Percentiles rank a stretch among this genome's conserved stretches.
Evolutionary conservation across 805 yeast genomes (phyloP).

Genomic region (Spathaspora girioi): DNA sequence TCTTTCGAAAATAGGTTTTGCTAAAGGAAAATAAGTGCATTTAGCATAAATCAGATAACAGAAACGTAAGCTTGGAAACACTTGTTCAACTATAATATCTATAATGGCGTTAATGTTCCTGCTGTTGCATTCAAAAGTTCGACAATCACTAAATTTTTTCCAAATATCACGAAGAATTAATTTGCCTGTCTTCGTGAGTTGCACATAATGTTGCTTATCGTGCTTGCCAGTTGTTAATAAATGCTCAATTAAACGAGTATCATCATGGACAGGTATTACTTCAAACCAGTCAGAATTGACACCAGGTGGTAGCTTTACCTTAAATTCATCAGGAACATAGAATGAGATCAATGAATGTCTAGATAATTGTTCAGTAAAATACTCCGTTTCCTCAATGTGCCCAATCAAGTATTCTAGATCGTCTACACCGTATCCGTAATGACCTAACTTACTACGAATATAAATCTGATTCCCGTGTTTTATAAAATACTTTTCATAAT

Average conservation of each 20-base stretch:
- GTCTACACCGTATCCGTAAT: too few species aligned
- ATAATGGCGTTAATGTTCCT: not conserved
- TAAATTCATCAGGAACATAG: not conserved
- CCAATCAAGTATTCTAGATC: too few species aligned
- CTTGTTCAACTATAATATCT: not conserved
- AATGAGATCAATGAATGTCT: not conserved
- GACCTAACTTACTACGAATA: not conserved
- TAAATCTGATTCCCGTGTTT: not conserved
- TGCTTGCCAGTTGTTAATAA: not conserved
- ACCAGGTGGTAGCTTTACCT: not conserved
- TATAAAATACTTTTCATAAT: too few species aligned
- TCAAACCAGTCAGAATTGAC: not conserved
- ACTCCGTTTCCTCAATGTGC: too few species aligned
- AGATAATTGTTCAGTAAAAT: not conserved
- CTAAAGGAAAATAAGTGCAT: not conserved
- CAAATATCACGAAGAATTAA: not conserved
- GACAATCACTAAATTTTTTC: not conserved
- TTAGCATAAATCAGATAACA: not conserved
- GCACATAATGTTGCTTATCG: not conserved
- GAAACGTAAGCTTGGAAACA: not conserved
- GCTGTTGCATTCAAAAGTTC: not conserved
- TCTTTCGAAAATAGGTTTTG: not conserved
- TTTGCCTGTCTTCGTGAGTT: not conserved
- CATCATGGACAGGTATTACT: not conserved
- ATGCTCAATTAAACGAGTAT: not conserved